These are phyloP conservation scores for Colletotrichum costaricense DNA, from an alignment of 2,329 filamentous ascomycete species.

Conservation along the genomic window DNA sequence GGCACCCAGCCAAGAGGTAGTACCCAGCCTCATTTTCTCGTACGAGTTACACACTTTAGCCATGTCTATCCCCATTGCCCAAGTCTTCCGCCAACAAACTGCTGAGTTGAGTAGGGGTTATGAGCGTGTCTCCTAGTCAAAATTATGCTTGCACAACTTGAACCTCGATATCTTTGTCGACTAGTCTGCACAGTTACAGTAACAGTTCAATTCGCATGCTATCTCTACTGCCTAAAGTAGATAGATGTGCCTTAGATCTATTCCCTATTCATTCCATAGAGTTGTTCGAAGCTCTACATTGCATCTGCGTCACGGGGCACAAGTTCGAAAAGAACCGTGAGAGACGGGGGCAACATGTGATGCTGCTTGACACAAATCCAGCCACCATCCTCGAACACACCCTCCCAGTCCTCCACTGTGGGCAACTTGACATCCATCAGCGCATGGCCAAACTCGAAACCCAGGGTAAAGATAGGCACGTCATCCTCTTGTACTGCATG, in stretches of 20 bases:
- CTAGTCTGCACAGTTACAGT: not conserved
- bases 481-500: not conserved
- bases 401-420: not conserved
- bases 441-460: not conserved
- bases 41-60: too few species aligned
- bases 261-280: too few species aligned
- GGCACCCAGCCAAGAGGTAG: too few species aligned
- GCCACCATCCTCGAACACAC: not conserved
- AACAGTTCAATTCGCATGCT: too few species aligned
- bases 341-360: not conserved
- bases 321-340: not conserved
- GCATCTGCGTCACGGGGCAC: not conserved
- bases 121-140: not conserved
- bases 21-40: too few species aligned
- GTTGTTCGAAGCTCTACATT: too few species aligned
- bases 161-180: not conserved
- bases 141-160: not conserved
- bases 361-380: not conserved
- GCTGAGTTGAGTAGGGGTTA: too few species aligned
- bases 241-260: too few species aligned
- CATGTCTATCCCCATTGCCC: too few species aligned
- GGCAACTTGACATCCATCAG: not conserved
- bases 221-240: too few species aligned
- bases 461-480: not conserved
- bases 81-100: too few species aligned